Percentiles rank a stretch among this genome's conserved stretches.
phyloP scores from a whole-genome alignment of 768 basidiomycete genomes.

The Dendrothele bispora region DNA sequence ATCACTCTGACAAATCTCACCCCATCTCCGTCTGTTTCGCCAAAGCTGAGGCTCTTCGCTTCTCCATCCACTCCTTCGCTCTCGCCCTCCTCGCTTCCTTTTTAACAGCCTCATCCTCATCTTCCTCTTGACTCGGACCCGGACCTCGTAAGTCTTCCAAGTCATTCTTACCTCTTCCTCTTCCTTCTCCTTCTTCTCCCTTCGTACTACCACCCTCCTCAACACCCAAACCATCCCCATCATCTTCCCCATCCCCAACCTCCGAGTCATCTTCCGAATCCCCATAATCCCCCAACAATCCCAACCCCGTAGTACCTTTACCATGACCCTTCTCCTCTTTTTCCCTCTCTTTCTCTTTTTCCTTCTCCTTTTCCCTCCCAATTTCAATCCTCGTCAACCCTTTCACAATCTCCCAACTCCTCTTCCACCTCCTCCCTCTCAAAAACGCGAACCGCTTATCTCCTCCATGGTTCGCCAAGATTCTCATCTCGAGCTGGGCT shows the following conservation, averaged over 20 bases:
- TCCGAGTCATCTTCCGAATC: conserved; percentile 46
- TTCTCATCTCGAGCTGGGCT: conserved; percentile 82
- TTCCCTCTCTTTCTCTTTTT: conserved; percentile 23
- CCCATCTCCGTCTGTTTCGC: no score
- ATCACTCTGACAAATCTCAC: no score
- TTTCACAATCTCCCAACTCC: conserved; percentile 60
- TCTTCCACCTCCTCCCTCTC: conserved; percentile 72
- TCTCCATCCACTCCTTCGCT: no score
- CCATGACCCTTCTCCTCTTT: conserved; percentile 13
- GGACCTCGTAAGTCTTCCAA: no score
- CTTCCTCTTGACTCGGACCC: no score
- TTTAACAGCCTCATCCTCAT: no score
- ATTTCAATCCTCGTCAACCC: conserved; percentile 38
- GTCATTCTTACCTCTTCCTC: background rate
- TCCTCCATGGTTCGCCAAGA: conserved; percentile 80
- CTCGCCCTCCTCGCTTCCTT: no score
- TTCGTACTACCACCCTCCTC: background rate
- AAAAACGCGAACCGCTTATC: conserved; percentile 83
- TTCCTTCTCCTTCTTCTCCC: background rate
- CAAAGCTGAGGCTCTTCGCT: no score
- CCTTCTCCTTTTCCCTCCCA: conserved; percentile 24
- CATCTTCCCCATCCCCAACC: background rate
- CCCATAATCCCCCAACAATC: conserved; percentile 59
- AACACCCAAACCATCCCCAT: background rate
- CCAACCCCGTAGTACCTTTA: conserved; percentile 34